phyloP scores from a whole-genome alignment of 2,329 filamentous ascomycete species.

The Neurospora crassa region DNA sequence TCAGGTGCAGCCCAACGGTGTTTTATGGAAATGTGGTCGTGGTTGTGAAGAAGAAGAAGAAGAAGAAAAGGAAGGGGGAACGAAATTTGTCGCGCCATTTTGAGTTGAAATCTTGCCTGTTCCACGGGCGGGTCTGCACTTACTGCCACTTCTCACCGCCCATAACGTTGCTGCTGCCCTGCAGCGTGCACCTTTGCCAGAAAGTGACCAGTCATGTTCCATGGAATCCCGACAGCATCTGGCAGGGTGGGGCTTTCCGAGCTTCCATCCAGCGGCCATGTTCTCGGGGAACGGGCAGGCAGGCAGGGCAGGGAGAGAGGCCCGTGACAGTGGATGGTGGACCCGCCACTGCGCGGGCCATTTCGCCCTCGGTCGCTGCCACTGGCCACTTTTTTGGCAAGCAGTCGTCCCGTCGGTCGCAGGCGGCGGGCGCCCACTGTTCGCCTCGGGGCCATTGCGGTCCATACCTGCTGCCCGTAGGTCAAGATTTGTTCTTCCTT shows the following conservation, averaged over 20 bases:
- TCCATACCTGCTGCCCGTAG: conserved; percentile 4
- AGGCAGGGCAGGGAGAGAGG: background rate
- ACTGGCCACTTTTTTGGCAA: background rate
- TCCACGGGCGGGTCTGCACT: conserved; percentile 1
- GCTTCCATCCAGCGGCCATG: background rate
- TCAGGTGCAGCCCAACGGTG: conserved; percentile 28
- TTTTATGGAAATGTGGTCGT: conserved; percentile 25
- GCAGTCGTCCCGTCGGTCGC: conserved; percentile 1
- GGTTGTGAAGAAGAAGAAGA: conserved; percentile 15
- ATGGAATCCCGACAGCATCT: conserved; percentile 3
- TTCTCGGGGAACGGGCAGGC: background rate
- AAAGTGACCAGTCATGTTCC: conserved; percentile 10
- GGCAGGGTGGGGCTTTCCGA: background rate
- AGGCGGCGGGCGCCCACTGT: conserved; percentile 2
- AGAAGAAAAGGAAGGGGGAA: conserved; percentile 9
- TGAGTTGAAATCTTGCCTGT: conserved; percentile 10
- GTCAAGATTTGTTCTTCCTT: conserved; percentile 17
- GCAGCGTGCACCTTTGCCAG: conserved; percentile 7
- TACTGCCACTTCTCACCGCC: conserved; percentile 17
- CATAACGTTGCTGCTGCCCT: conserved; percentile 12
- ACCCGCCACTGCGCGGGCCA: conserved; percentile 14
- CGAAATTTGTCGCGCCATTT: conserved; percentile 4
- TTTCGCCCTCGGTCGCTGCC: background rate
- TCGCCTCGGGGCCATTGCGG: conserved; percentile 12
- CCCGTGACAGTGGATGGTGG: conserved; percentile 12